Evolutionary conservation across 345 rosid genomes (phyloP), one percentile per base, ranked within the genome.

Genomic region (Acer campestre): DNA sequence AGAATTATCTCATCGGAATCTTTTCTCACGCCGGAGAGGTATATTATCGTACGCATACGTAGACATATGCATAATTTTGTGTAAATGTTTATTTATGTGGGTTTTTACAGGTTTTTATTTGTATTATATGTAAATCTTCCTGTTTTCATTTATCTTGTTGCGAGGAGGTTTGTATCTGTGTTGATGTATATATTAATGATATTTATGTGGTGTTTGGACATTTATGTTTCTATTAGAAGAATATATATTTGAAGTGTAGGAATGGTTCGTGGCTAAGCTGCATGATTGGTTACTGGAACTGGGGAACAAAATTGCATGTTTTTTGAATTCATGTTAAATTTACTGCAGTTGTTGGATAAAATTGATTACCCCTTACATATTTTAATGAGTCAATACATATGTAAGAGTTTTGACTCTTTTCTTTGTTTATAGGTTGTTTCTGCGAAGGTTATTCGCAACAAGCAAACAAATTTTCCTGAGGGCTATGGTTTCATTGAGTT

Each of bases 401-500:
- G 16, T 38, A 20, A 3, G 2, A 10, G n/a, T 70, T 53, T n/a
- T 16, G 68, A 18, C 12, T 7, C 35, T 7, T 55, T 58, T 70
- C 71, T 48, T 42, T 48, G 64, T 3, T 40, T 67, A 11, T 81
- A 95, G 99, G 85, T 87, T 64, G 71, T 80, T 76, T 77, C 94
- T n/a, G 95, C 94, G 2, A 95, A 95, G 86, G 97, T 95, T 71
- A 95, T 95, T 67, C 88, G 98, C 16, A 95, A 88, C 76, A 95
- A 89, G 88, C 94, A 87, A 81, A 90, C 91, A 3, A 85, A 81
- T 70, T 64, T 76, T 18, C 84, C 97, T 0, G 98, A 93, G 82
- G 97, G 99, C 35, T 95, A 95, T 79, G 98, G 99, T 25, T 95
- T 95, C 76, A 83, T 95, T 48, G 99, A 95, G 85, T 95, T 93